phyloP scores from a whole-genome alignment of 2,329 filamentous ascomycete species.

The Fusarium virguliforme region DNA sequence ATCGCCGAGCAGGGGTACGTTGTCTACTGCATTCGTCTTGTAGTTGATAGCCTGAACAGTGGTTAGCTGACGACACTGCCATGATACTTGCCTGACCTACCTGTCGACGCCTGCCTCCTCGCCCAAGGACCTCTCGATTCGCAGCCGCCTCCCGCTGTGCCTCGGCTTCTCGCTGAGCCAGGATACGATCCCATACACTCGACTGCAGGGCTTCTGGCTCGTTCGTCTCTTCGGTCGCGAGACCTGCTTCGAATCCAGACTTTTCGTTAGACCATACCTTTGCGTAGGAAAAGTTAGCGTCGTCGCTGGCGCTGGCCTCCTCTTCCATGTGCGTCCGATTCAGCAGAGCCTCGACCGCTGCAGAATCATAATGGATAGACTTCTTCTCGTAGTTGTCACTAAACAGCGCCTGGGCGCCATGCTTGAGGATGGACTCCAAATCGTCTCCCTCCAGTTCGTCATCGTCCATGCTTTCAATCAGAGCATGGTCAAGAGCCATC shows the following conservation, averaged over 20 bases:
- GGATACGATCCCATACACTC: slow-evolving; percentile 90
- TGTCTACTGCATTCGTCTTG: slow-evolving; percentile 49
- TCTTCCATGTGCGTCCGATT: slow-evolving; percentile 88
- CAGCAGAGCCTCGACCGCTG: slow-evolving; percentile 90
- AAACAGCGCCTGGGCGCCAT: slow-evolving; percentile 91
- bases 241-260: slow-evolving; percentile 75
- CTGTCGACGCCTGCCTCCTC: slow-evolving; percentile 81
- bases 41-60: slow-evolving; percentile 56
- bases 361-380: slow-evolving; percentile 85
- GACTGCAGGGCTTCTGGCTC: slow-evolving; percentile 72
- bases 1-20: slow-evolving; percentile 47
- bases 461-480: slow-evolving; percentile 92
- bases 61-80: slow-evolving; percentile 35
- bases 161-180: slow-evolving; percentile 84
- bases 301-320: slow-evolving; percentile 78
- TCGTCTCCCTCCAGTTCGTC: slow-evolving; percentile 86
- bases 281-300: slow-evolving; percentile 90
- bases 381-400: slow-evolving; percentile 78
- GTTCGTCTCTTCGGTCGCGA: slow-evolving; percentile 68
- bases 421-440: slow-evolving; percentile 87
- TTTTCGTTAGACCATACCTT: slow-evolving; percentile 92
- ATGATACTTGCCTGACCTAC: slow-evolving; percentile 46
- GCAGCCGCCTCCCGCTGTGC: slow-evolving; percentile 80
- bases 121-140: slow-evolving; percentile 83
- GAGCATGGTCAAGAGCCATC: slow-evolving; percentile 93